Evolutionary conservation across 1,284 basidiomycete genomes (phyloP).

Genomic region (Serendipita sp.): DNA sequence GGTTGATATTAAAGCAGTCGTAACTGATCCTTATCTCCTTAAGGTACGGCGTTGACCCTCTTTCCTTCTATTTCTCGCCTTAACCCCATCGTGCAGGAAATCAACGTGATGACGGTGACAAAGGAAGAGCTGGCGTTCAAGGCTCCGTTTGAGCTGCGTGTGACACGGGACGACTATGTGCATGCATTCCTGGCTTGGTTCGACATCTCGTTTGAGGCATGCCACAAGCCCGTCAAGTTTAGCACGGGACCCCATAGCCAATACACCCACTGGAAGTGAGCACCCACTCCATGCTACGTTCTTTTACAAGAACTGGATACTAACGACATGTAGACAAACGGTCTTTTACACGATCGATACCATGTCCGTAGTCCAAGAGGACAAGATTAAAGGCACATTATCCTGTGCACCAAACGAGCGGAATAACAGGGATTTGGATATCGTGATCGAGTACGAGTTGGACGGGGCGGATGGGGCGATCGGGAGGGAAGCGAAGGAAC

Average conservation of each 20-base stretch:
- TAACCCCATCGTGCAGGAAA: slow-evolving; percentile 37
- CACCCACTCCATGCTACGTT: slow-evolving; percentile 15
- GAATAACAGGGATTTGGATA: slow-evolving; percentile 90
- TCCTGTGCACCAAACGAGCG: slow-evolving; percentile 73
- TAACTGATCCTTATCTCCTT: slow-evolving; percentile 77
- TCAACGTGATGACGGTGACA: slow-evolving; percentile 82
- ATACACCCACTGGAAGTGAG: slow-evolving; percentile 94
- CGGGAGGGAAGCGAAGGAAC: neutral
- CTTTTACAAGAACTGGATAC: neutral
- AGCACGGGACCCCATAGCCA: slow-evolving; percentile 91
- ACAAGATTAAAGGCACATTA: slow-evolving; percentile 58
- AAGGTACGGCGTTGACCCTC: slow-evolving; percentile 36
- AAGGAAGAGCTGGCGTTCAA: slow-evolving; percentile 91
- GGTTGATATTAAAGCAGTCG: slow-evolving; percentile 86
- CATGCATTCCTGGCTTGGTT: slow-evolving; percentile 99
- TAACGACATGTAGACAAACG: slow-evolving; percentile 51
- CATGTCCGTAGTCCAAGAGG: slow-evolving; percentile 47
- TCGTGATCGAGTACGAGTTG: slow-evolving; percentile 58
- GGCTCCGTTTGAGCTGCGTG: slow-evolving; percentile 66
- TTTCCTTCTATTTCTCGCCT: neutral
- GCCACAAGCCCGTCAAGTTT: slow-evolving; percentile 92
- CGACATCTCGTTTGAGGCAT: slow-evolving; percentile 90
- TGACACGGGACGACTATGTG: slow-evolving; percentile 86
- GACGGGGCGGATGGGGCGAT: slow-evolving; percentile 20
- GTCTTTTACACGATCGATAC: slow-evolving; percentile 87